Percentiles rank a stretch among this genome's conserved stretches.
These are phyloP conservation scores for Sporisorium iseilematis-ciliati DNA, from an alignment of 1,284 basidiomycete genomes.

Conservation along the genomic window DNA sequence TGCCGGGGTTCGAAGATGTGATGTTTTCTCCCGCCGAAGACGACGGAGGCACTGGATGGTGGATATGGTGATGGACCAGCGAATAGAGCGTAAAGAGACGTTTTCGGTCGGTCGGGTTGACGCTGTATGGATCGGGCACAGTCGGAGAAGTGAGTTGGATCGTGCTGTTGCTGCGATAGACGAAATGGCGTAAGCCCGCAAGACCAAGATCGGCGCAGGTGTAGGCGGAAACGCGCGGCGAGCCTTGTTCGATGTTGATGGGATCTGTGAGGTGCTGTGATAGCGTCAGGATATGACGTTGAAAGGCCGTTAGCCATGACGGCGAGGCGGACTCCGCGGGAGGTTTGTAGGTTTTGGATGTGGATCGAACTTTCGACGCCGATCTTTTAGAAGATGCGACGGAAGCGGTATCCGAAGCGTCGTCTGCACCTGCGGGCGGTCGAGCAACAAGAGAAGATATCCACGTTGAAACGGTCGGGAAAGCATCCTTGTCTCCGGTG, in stretches of 20 bases:
- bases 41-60: constrained; percentile 43
- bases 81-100: constrained; percentile 64
- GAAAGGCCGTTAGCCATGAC: constrained; percentile 33
- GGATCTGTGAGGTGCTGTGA: constrained; percentile 37
- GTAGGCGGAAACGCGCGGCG: constrained; percentile 31
- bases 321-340: not conserved
- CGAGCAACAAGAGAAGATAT: constrained; percentile 73
- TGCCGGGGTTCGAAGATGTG: constrained; percentile 5
- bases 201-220: constrained; percentile 77
- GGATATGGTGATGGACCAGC: constrained; percentile 36
- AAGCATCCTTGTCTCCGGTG: constrained; percentile 61
- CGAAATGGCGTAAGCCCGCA: constrained; percentile 89
- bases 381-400: not conserved
- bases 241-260: constrained; percentile 32
- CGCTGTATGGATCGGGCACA: constrained; percentile 85
- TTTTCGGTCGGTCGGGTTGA: constrained; percentile 76
- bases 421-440: not conserved
- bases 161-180: constrained; percentile 88
- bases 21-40: constrained; percentile 3
- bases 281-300: constrained; percentile 27
- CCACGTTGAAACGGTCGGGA: constrained; percentile 71
- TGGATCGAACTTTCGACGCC: constrained; percentile 5
- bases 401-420: constrained; percentile 11
- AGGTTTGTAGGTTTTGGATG: constrained; percentile 9
- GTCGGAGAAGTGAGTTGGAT: constrained; percentile 87